A percentile compares a stretch with the other conserved stretches of the same genome.
These are phyloP conservation scores for Colletotrichum gigasporum DNA, from an alignment of 2,329 filamentous ascomycete genomes.

Conservation along the genomic window DNA sequence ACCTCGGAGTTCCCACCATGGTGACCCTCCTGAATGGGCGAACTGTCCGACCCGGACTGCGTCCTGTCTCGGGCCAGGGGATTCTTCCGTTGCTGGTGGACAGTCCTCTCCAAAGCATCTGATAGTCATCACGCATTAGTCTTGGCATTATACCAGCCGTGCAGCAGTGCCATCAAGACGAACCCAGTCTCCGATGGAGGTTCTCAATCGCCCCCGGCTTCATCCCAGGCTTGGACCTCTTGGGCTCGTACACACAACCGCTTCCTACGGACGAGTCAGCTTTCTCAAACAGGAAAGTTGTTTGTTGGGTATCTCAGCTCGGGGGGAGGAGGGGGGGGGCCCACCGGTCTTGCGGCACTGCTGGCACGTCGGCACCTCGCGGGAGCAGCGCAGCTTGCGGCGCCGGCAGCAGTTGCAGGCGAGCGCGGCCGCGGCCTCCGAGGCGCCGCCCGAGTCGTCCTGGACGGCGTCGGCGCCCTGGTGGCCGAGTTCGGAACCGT, in stretches of 20 bases:
- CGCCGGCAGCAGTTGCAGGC: conserved; percentile 26
- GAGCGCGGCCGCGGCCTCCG: conserved; percentile 54
- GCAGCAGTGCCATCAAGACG: background rate
- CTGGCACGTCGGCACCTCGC: conserved; percentile 21
- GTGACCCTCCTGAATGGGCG: background rate
- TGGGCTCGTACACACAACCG: conserved; percentile 43
- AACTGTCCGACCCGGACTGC: background rate
- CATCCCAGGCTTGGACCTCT: conserved; percentile 46
- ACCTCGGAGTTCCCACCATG: background rate
- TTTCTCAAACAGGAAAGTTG: background rate
- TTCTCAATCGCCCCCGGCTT: conserved; percentile 48
- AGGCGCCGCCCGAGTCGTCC: conserved; percentile 47
- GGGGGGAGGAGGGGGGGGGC: background rate
- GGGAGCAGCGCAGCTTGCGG: conserved; percentile 22
- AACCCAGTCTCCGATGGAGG: conserved; percentile 44
- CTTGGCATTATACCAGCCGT: background rate
- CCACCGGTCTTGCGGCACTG: conserved; percentile 27
- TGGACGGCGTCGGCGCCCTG: conserved; percentile 37
- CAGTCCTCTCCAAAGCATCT: conserved; percentile 32
- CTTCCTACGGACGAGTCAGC: conserved; percentile 11
- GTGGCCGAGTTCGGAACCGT: conserved; percentile 7
- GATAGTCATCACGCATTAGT: background rate
- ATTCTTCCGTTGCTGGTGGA: conserved; percentile 8
- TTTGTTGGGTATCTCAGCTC: too few relatives aligned
- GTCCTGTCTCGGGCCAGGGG: background rate